Base-by-base conservation (phyloP, 129 eudicot species). In the Flaveria bidentis region DNA sequence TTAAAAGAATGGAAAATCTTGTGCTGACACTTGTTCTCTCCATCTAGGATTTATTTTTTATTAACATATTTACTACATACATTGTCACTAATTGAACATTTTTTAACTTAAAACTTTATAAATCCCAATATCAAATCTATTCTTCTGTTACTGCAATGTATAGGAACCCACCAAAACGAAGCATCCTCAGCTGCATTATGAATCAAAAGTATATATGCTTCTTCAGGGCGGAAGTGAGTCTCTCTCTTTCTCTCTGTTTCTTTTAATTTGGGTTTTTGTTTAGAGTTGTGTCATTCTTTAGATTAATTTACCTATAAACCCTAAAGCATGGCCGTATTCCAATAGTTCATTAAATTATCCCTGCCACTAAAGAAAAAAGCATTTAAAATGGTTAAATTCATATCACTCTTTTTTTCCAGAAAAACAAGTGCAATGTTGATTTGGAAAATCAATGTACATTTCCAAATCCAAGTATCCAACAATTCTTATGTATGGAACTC, bases 171-270 rank as follows among this genome's bases (percentile, higher is more conserved):
- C 84, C 76, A 91, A 88, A 85, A 88, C 97, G 13, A 91, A 83
- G 81, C 96, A 90, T 76, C 96, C 96, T 41, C 97, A 90, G 69
- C 88, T 90, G 69, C 91, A 88, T 76, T 91, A 90, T 77, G 96
- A 90, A 75, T 91, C 97, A 69, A 91, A 88, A 76, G 78, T 91
- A 46, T 91, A 91, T 64, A 87, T 87, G 90, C 87, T 89, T 74
- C 90, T 91, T 25, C 89, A 87, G 64, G 97, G 97, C 71, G 97
- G 96, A 88, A 89, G 97, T 91, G 83, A 77, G 90, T 80, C 65
- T 74, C 67, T 61, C 74, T 61, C 55, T 30, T 2, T 30, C 36
- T 30, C 33, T 3, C 33, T 28, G 30, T 28, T 28, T 58, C 33
- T 17, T 33, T 18, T 3, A 22, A 30, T 46, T 2, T 20, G 12